These are phyloP conservation scores for Thecaphora thlaspeos DNA, from an alignment of 1,284 basidiomycete genomes.

Conservation along the genomic window DNA sequence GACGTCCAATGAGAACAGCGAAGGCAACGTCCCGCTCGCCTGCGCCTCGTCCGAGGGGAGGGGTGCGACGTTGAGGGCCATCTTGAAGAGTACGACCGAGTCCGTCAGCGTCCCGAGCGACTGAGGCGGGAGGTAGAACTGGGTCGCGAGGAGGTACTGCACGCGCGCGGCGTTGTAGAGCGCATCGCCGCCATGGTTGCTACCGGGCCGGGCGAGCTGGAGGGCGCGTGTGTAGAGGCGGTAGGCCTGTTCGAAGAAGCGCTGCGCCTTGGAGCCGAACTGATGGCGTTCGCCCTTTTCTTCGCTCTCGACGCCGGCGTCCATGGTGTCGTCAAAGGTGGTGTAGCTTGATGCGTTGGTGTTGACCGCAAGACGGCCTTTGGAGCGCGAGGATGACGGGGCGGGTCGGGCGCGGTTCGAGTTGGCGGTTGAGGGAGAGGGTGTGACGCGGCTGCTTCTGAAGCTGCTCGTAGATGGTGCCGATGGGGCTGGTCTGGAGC, in stretches of 20 bases:
- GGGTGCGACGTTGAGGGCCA: conserved; percentile 17
- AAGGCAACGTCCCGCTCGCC: conserved; percentile 10
- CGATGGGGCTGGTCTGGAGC: no score
- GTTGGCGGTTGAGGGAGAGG: neutral
- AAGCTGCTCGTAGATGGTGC: no score
- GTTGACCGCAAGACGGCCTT: neutral
- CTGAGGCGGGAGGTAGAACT: conserved; percentile 30
- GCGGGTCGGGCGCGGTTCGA: no score
- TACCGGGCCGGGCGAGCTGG: conserved; percentile 6
- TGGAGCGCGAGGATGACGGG: no score
- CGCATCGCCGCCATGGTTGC: conserved; percentile 18
- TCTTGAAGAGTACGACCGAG: conserved; percentile 11
- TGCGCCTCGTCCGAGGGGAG: conserved; percentile 1
- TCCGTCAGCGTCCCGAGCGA: conserved; percentile 15
- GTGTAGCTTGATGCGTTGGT: conserved; percentile 6
- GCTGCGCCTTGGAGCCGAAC: conserved; percentile 34
- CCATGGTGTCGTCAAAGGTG: conserved; percentile 39
- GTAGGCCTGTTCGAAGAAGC: conserved; percentile 31
- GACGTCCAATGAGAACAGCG: conserved; percentile 35
- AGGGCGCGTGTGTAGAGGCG: conserved; percentile 22
- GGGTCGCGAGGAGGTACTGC: conserved; percentile 34
- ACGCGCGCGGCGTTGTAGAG: conserved; percentile 33
- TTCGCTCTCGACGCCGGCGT: conserved; percentile 40
- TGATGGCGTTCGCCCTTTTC: conserved; percentile 44
- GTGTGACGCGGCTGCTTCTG: neutral